phyloP scores from a whole-genome alignment of 495 filamentous ascomycete genomes.

The Penicillium subrubescens region DNA sequence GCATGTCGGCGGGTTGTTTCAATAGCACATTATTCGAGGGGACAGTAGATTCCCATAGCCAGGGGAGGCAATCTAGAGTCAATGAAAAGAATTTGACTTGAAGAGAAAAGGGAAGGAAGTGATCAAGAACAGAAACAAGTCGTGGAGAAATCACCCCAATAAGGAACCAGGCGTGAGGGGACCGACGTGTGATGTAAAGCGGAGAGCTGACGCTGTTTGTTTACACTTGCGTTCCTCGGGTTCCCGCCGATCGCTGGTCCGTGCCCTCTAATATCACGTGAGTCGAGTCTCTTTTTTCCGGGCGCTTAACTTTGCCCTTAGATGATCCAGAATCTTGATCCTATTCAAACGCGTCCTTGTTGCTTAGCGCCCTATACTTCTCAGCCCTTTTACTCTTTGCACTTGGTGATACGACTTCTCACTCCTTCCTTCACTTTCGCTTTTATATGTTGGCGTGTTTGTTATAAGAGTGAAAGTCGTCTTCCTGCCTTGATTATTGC shows the following conservation, averaged over 20 bases:
- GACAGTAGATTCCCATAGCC: slow-evolving; percentile 17
- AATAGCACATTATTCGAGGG: slow-evolving; percentile 38
- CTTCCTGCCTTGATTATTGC: background rate
- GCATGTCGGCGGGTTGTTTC: slow-evolving; percentile 38
- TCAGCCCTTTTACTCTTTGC: background rate
- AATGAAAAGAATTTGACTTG: background rate
- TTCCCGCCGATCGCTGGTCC: slow-evolving; percentile 40
- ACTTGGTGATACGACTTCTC: background rate
- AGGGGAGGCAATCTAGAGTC: slow-evolving; percentile 9
- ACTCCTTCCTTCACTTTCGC: background rate
- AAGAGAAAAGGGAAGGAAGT: slow-evolving; percentile 5
- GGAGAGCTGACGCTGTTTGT: slow-evolving; percentile 40
- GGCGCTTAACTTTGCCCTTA: slow-evolving; percentile 15
- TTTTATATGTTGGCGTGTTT: background rate
- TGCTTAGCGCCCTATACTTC: background rate
- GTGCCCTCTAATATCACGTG: slow-evolving; percentile 32
- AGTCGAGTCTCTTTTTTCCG: slow-evolving; percentile 21
- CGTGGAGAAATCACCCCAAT: slow-evolving; percentile 6
- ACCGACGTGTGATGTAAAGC: slow-evolving; percentile 21
- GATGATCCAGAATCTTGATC: background rate
- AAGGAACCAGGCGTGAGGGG: slow-evolving; percentile 7
- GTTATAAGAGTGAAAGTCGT: background rate
- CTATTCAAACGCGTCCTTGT: background rate
- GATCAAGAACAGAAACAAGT: slow-evolving; percentile 12
- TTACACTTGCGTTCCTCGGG: slow-evolving; percentile 45